A percentile compares a stretch with the other conserved stretches of the same genome.
Conservation (phyloP, 306 rosid species). For the Amphicarpaea edgeworthii region DNA sequence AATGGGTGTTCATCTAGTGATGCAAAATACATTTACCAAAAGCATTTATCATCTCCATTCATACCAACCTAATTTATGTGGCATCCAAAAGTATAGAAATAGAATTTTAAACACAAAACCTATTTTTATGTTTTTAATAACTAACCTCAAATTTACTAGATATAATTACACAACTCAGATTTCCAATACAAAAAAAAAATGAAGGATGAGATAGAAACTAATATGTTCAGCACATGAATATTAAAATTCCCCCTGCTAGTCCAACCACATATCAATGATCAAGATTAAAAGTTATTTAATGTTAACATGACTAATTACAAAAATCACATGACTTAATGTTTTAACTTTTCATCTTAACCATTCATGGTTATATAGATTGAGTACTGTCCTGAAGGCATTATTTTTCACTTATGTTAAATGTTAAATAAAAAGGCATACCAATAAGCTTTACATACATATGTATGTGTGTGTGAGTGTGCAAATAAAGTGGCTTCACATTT, state of each 20-base stretch:
- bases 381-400: constrained; percentile 28
- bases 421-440: background rate
- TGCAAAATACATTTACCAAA: background rate
- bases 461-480: background rate
- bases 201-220: background rate
- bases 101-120: background rate
- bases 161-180: constrained; percentile 14
- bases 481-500: background rate
- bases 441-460: background rate
- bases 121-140: background rate
- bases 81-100: constrained; percentile 22
- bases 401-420: background rate
- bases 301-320: background rate
- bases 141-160: background rate
- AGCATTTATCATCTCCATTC: constrained; percentile 15
- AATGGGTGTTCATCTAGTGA: background rate
- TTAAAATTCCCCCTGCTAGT: constrained; percentile 6
- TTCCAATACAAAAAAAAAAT: background rate
- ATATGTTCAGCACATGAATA: background rate
- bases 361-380: background rate
- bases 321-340: background rate
- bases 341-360: background rate
- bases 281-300: background rate
- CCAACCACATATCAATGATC: background rate
- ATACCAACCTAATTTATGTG: constrained; percentile 3